Base-by-base conservation (phyloP, 2,329 filamentous ascomycete species). In the Waltergamsia citrina region DNA sequence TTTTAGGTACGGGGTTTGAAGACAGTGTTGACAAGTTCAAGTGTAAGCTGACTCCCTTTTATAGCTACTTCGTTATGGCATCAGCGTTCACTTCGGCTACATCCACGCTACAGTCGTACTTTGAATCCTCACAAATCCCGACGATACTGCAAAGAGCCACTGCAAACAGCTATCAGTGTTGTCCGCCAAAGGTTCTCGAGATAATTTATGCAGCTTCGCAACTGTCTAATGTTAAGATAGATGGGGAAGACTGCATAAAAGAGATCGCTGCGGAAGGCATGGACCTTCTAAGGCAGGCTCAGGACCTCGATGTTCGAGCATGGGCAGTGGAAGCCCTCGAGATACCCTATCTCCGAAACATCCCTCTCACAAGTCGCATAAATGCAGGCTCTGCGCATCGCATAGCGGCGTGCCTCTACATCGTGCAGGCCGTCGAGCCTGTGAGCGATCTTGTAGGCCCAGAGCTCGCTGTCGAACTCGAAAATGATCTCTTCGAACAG, bases 131-230 rank as follows among this genome's bases (percentile, higher is more conserved):
- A 1, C 51, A 62, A 29, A 53, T 64, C 4, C 43, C 56, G 0
- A 38, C 51, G 9, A 53, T 67, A 7, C 50, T 69, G 0, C 46
- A 50, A 7, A 54, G 56, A 26, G 58, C 62, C 7, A 54, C 62
- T 8, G 52, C 59, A 3, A 62, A 65, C 27, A 67, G 61, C 41
- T 69, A 68, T 33, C 53, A 68, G 20, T 66, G 65, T 41, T 65
- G 59, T 16, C 62, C 63, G 1, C 60, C 65, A 1, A 51, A 57
- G 3, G 54, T 68, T 3, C 50, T 69, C 17, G 53, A 61, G 28
- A 60, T 66, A 2, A 50, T 68, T 21, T 51, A 68, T 7, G 46
- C 54, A 4, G 63, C 65, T 4, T 59, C 62, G 3, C 55, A 54
- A 27, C 43, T 70, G 2, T 61, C 59, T 2, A 55, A 54, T 21